These are phyloP conservation scores for Torulaspora franciscae DNA, from an alignment of 805 yeast species.

Conservation along the genomic window DNA sequence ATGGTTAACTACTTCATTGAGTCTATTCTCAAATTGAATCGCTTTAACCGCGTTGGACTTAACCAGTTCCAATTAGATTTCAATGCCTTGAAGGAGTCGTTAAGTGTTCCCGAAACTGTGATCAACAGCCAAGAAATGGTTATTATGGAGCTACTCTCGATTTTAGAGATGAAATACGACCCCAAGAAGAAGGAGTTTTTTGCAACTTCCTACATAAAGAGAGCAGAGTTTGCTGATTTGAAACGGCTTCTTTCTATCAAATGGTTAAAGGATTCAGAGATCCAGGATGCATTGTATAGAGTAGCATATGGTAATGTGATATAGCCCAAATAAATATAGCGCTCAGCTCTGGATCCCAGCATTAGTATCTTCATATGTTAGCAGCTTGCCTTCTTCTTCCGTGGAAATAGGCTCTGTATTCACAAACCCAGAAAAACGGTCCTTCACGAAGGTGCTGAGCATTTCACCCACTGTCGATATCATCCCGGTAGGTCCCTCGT, in stretches of 20 bases:
- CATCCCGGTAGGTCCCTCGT: constrained; percentile 70
- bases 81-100: constrained; percentile 26
- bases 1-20: constrained; percentile 35
- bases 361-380: constrained; percentile 6
- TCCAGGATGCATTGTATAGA: constrained; percentile 38
- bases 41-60: constrained; percentile 35
- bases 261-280: constrained; percentile 32
- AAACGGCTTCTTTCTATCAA: constrained; percentile 20
- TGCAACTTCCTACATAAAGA: constrained; percentile 30
- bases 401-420: neutral
- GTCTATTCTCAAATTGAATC: constrained; percentile 37
- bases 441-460: constrained; percentile 43
- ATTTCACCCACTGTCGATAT: constrained; percentile 59
- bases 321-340: constrained; percentile 6
- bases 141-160: constrained; percentile 25
- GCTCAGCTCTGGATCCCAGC: neutral
- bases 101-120: constrained; percentile 22
- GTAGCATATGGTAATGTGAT: constrained; percentile 28
- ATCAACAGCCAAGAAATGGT: constrained; percentile 20
- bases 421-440: constrained; percentile 6
- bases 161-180: constrained; percentile 32
- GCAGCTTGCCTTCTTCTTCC: constrained; percentile 1
- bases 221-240: constrained; percentile 28
- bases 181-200: constrained; percentile 15
- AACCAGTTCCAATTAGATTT: constrained; percentile 35